Conservation (phyloP, 805 yeast species). For the Cyberlindnera japonica region DNA sequence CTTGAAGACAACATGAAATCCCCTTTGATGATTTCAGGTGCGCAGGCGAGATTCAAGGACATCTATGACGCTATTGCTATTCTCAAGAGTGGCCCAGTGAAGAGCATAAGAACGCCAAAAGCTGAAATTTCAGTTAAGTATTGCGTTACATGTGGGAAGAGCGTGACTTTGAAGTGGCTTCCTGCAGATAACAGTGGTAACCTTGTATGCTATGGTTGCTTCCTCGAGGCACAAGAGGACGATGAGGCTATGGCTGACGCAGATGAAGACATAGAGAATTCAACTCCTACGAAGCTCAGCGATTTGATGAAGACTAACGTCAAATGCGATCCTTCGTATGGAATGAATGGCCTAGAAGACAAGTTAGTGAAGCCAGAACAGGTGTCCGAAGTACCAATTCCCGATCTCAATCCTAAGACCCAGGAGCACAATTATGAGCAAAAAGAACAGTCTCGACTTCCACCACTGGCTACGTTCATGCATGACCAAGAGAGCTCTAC, state of each 20-base stretch:
- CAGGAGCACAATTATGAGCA: too few relatives aligned
- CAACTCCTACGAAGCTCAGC: neutral
- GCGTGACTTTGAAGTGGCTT: conserved; percentile 19
- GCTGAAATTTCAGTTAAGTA: neutral
- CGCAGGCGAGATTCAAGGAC: conserved; percentile 41
- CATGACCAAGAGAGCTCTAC: neutral
- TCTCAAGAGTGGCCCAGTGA: neutral
- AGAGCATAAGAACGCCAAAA: too few relatives aligned
- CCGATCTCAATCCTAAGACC: too few relatives aligned
- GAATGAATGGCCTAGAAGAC: conserved; percentile 4
- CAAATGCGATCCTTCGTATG: neutral
- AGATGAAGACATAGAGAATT: neutral
- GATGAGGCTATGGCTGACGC: conserved; percentile 3
- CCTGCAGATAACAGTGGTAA: neutral
- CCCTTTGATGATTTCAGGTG: conserved; percentile 25
- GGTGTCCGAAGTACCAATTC: too few relatives aligned
- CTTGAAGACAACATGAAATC: conserved; percentile 21
- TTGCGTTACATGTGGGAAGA: conserved; percentile 7
- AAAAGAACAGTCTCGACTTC: conserved; percentile 5
- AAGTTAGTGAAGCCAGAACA: too few relatives aligned
- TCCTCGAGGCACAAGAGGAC: too few relatives aligned
- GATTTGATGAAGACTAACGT: neutral
- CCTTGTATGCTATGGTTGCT: too few relatives aligned
- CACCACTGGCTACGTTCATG: conserved; percentile 13
- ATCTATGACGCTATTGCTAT: conserved; percentile 13